phyloP scores from a whole-genome alignment of 2,329 filamentous ascomycete species.

The Fusarium sp. region DNA sequence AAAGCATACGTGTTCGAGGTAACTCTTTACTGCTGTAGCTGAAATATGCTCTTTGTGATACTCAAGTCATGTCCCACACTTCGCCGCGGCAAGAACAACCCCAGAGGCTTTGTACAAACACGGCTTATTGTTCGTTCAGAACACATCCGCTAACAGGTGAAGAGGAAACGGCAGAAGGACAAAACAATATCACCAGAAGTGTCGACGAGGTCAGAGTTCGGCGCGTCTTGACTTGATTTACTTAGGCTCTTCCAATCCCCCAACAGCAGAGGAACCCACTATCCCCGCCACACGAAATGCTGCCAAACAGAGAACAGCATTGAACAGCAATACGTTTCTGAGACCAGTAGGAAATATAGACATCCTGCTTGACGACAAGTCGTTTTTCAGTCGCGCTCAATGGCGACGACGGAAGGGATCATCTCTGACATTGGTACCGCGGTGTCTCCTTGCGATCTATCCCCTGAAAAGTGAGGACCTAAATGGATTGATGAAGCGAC shows the following conservation, averaged over 20 bases:
- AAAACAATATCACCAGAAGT: constrained; percentile 35
- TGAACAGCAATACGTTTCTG: constrained; percentile 45
- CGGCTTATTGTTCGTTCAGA: constrained; percentile 42
- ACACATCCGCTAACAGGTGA: constrained; percentile 47
- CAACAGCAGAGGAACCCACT: not conserved
- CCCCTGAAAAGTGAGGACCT: constrained; percentile 8
- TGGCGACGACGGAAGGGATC: constrained; percentile 15
- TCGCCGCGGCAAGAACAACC: constrained; percentile 46
- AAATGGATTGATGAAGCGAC: constrained; percentile 40
- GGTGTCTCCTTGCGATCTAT: not conserved
- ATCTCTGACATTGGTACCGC: not conserved
- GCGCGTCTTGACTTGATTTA: constrained; percentile 42
- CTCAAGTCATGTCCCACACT: constrained; percentile 51
- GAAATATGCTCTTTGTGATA: constrained; percentile 46
- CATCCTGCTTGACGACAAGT: constrained; percentile 48
- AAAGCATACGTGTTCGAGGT: constrained; percentile 47
- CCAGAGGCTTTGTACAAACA: constrained; percentile 46
- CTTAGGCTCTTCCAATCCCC: not conserved
- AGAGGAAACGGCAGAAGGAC: constrained; percentile 50
- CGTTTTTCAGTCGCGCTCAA: constrained; percentile 33
- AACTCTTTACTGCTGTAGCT: constrained; percentile 38
- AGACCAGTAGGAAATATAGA: constrained; percentile 40
- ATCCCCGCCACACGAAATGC: not conserved
- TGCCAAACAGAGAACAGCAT: constrained; percentile 41
- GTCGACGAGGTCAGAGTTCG: constrained; percentile 42